Evolutionary conservation across 148 eudicot genomes (phyloP).

Genomic region (Chenopodium suecicum): DNA sequence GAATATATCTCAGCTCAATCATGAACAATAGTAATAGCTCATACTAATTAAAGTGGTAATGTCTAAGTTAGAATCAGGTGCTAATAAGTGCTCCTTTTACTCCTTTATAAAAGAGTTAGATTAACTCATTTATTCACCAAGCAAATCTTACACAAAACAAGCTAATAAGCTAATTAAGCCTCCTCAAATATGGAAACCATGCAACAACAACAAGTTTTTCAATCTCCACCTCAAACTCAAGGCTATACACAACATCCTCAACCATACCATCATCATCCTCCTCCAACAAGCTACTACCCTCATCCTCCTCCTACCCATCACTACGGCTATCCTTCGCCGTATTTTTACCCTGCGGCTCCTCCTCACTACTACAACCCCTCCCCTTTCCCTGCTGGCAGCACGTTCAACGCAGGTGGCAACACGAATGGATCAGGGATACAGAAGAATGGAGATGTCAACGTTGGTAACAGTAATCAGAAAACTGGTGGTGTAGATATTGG

Average conservation of each 20-base stretch:
- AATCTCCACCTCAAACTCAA: neutral
- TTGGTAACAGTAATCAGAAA: slow-evolving; percentile 14
- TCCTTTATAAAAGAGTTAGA: neutral
- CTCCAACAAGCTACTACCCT: neutral
- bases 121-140: no score
- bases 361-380: neutral
- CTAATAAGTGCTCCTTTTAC: neutral
- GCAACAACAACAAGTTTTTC: neutral
- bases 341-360: neutral
- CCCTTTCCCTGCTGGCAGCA: neutral
- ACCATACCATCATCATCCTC: neutral
- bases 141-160: neutral
- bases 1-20: neutral
- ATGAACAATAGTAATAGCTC: no score
- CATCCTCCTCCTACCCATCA: neutral
- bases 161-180: no score
- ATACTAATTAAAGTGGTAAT: no score
- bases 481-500: slow-evolving; percentile 14
- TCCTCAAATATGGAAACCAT: neutral
- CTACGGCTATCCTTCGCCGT: neutral
- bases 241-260: neutral
- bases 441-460: slow-evolving; percentile 17
- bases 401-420: slow-evolving; percentile 21
- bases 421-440: slow-evolving; percentile 9
- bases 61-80: neutral